Conservation (phyloP, 371 early-diverging fungal genomes). For the Dinochytrium kinnereticum region DNA sequence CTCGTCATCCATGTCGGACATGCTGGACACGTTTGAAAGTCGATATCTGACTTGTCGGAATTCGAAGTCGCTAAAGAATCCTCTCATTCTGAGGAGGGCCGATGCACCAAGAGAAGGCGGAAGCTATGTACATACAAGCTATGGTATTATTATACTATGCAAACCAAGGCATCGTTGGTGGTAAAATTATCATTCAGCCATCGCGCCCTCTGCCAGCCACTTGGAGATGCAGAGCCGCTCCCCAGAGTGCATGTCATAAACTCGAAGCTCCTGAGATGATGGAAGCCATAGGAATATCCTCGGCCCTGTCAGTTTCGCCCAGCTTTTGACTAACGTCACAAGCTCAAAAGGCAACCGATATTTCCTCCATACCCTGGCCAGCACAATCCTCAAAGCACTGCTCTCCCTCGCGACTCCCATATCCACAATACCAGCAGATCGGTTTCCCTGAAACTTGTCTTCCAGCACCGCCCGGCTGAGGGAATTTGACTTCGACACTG, state of each 20-base stretch:
- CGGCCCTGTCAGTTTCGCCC: neutral
- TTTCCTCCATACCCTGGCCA: neutral
- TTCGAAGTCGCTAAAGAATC: too few relatives aligned
- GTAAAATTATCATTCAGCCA: neutral
- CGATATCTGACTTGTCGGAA: too few relatives aligned
- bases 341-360: neutral
- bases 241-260: neutral
- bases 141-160: neutral
- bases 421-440: neutral
- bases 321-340: neutral
- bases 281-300: neutral
- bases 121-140: too few relatives aligned
- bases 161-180: neutral
- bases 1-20: conserved; percentile 5
- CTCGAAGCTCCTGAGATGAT: neutral
- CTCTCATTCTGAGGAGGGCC: too few relatives aligned
- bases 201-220: neutral
- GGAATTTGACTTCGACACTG: neutral
- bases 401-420: neutral
- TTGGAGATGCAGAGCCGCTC: neutral
- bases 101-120: too few relatives aligned
- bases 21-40: too few relatives aligned
- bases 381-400: neutral
- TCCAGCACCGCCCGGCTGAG: neutral
- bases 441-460: neutral